Evolutionary conservation across 345 rosid species (phyloP).

Genomic region (Hirschfeldia incana): DNA sequence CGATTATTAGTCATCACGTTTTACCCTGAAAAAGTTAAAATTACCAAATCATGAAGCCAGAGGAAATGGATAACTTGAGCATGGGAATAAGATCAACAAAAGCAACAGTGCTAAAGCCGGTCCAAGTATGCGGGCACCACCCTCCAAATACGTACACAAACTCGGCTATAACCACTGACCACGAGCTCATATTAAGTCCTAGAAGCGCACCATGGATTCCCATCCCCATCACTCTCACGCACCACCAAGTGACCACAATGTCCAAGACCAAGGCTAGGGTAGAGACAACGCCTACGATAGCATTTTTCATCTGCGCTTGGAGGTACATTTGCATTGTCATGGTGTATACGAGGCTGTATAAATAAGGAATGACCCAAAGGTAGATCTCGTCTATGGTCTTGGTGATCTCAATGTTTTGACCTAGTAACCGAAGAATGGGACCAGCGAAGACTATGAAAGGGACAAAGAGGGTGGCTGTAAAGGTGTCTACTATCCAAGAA

Average conservation of each 20-base stretch:
- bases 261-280: slow-evolving; percentile 37
- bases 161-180: slow-evolving; percentile 48
- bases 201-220: slow-evolving; percentile 58
- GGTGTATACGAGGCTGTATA: slow-evolving; percentile 43
- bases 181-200: slow-evolving; percentile 47
- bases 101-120: slow-evolving; percentile 51
- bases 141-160: slow-evolving; percentile 59
- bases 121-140: slow-evolving; percentile 66
- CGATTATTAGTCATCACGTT: not conserved
- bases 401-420: slow-evolving; percentile 46
- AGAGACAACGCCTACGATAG: slow-evolving; percentile 46
- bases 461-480: slow-evolving; percentile 41
- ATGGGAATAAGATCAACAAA: slow-evolving; percentile 50
- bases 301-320: slow-evolving; percentile 59
- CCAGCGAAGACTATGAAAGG: slow-evolving; percentile 47
- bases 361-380: slow-evolving; percentile 55
- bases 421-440: slow-evolving; percentile 47
- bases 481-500: slow-evolving; percentile 51
- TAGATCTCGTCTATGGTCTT: slow-evolving; percentile 45
- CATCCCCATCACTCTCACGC: slow-evolving; percentile 41
- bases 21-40: not conserved
- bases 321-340: slow-evolving; percentile 57
- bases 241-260: slow-evolving; percentile 46
- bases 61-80: slow-evolving; percentile 57
- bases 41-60: slow-evolving; percentile 67